Evolutionary conservation across 2,329 filamentous ascomycete species (phyloP).

Genomic region (Hypoxylon rubiginosum): DNA sequence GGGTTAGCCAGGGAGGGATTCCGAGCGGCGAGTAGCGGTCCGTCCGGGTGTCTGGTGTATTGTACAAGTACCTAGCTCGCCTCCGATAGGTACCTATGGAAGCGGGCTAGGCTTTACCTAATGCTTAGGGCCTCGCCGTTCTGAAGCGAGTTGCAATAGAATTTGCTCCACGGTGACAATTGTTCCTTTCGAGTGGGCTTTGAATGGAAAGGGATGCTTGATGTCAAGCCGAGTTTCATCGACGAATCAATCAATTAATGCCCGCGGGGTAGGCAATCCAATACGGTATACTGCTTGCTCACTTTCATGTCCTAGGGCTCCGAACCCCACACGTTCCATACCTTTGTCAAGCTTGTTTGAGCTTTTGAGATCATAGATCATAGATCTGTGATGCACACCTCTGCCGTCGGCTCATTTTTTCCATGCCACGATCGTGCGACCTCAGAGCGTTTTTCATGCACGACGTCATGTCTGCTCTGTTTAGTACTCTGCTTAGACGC

Average conservation of each 20-base stretch:
- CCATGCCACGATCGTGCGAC: constrained; percentile 31
- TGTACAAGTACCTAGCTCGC: background rate
- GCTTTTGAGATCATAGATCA: constrained; percentile 29
- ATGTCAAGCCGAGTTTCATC: constrained; percentile 30
- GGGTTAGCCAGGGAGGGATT: constrained; percentile 36
- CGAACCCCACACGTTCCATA: constrained; percentile 28
- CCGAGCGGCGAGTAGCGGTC: constrained; percentile 18
- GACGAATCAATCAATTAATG: constrained; percentile 27
- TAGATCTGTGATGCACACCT: constrained; percentile 6
- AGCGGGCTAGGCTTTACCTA: constrained; percentile 9
- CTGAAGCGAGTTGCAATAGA: constrained; percentile 12
- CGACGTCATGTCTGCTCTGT: constrained; percentile 32
- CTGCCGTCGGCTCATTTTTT: constrained; percentile 25
- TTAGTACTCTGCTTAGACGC: constrained; percentile 12
- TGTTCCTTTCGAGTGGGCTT: constrained; percentile 10
- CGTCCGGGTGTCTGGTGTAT: constrained; percentile 1
- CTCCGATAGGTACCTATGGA: background rate
- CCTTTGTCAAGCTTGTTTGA: constrained; percentile 19
- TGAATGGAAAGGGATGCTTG: background rate
- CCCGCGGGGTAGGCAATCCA: constrained; percentile 24
- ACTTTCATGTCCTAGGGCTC: constrained; percentile 4
- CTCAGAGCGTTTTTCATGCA: constrained; percentile 15
- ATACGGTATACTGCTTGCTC: constrained; percentile 2
- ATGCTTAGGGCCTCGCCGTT: constrained; percentile 11
- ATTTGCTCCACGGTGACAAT: background rate